phyloP scores from a whole-genome alignment of 2,329 filamentous ascomycete genomes.

The Diplocarpon rosae region DNA sequence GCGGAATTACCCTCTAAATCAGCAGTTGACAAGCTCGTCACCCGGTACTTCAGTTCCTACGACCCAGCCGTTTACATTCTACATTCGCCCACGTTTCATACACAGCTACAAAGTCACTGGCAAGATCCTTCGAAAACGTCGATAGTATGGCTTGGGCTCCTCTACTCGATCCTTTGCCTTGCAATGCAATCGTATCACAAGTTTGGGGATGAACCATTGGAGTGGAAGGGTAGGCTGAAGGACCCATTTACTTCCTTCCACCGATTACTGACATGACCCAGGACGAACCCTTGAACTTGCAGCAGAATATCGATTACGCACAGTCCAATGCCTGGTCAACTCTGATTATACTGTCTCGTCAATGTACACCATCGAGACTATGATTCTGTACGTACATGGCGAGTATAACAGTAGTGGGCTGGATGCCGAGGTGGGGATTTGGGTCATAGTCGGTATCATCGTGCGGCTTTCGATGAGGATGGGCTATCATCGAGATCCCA shows the following conservation, averaged over 20 bases:
- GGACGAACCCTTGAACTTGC: conserved; percentile 43
- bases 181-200: conserved; percentile 71
- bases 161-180: conserved; percentile 67
- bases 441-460: conserved; percentile 42
- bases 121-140: conserved; percentile 60
- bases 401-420: conserved; percentile 57
- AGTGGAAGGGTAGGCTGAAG: conserved; percentile 51
- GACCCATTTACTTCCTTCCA: neutral
- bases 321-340: conserved; percentile 66
- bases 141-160: conserved; percentile 66
- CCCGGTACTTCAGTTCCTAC: conserved; percentile 81
- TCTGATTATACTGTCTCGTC: conserved; percentile 68
- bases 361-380: conserved; percentile 66
- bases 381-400: conserved; percentile 64
- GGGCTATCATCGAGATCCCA: conserved; percentile 62
- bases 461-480: conserved; percentile 42
- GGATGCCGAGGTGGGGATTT: conserved; percentile 51
- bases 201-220: conserved; percentile 67
- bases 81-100: conserved; percentile 76
- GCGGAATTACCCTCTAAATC: conserved; percentile 70
- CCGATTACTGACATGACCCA: conserved; percentile 9
- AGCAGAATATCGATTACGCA: conserved; percentile 55
- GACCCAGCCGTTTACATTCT: conserved; percentile 62
- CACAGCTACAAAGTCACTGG: conserved; percentile 57
- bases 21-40: conserved; percentile 73